These are phyloP conservation scores for Ceratocystis eucalypticola DNA, from an alignment of 2,329 filamentous ascomycete genomes.

Conservation along the genomic window DNA sequence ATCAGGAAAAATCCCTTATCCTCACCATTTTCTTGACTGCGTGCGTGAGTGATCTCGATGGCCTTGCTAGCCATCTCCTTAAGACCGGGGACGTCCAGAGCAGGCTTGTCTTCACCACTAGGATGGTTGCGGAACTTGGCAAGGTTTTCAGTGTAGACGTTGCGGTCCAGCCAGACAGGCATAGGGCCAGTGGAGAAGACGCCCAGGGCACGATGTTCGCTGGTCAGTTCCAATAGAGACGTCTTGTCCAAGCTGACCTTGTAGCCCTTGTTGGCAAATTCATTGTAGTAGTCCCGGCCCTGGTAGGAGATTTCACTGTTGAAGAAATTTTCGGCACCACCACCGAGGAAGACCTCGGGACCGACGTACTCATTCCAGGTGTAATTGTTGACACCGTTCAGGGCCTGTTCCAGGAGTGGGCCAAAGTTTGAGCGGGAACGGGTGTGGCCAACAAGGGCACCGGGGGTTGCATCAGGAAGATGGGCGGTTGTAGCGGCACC, in stretches of 20 bases:
- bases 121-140: constrained; percentile 54
- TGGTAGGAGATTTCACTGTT: constrained; percentile 50
- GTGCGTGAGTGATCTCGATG: constrained; percentile 59
- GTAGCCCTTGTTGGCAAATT: constrained; percentile 62
- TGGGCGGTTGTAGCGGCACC: constrained; percentile 67
- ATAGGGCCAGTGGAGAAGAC: constrained; percentile 65
- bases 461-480: constrained; percentile 70
- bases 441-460: constrained; percentile 59
- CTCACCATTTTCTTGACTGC: constrained; percentile 36
- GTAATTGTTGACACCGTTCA: constrained; percentile 66
- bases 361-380: constrained; percentile 63
- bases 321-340: constrained; percentile 70
- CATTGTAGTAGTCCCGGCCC: constrained; percentile 65
- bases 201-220: constrained; percentile 53
- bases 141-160: constrained; percentile 62
- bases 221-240: constrained; percentile 44
- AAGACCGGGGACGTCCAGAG: constrained; percentile 64
- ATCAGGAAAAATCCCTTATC: constrained; percentile 70
- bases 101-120: constrained; percentile 47
- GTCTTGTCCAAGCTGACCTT: constrained; percentile 62
- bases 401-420: constrained; percentile 59
- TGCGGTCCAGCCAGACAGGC: constrained; percentile 76
- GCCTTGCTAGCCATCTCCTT: constrained; percentile 87
- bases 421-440: constrained; percentile 55
- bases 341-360: constrained; percentile 71